Percentiles rank a stretch among this genome's conserved stretches.
These are phyloP conservation scores for Fusarium mundagurra DNA, from an alignment of 2,329 filamentous ascomycete genomes.

Conservation along the genomic window DNA sequence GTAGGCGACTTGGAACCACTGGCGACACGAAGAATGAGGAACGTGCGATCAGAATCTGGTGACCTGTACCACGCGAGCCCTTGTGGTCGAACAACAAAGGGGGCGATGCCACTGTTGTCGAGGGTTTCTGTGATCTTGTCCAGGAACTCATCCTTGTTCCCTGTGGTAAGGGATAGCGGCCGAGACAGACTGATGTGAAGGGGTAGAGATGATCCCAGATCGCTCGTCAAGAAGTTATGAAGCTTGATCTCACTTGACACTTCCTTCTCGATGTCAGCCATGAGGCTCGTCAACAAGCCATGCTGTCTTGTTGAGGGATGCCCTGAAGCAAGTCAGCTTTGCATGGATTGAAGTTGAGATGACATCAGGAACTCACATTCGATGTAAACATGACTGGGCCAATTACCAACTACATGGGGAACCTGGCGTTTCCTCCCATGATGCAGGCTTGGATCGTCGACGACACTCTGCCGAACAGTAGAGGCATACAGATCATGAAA, in stretches of 20 bases:
- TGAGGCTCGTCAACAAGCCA: constrained; percentile 55
- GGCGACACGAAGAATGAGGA: constrained; percentile 79
- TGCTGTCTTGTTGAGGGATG: constrained; percentile 62
- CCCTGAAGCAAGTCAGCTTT: constrained; percentile 54
- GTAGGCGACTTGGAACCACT: constrained; percentile 8
- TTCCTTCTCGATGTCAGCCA: constrained; percentile 49
- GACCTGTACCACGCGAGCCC: constrained; percentile 62
- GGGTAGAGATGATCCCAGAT: constrained; percentile 80
- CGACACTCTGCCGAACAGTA: constrained; percentile 77
- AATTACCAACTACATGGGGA: constrained; percentile 88
- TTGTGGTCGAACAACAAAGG: constrained; percentile 53
- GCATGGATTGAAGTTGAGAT: not conserved
- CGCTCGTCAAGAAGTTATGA: constrained; percentile 77
- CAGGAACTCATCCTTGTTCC: constrained; percentile 76
- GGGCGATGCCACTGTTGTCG: constrained; percentile 30
- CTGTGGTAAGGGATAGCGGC: constrained; percentile 77
- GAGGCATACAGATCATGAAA: constrained; percentile 94
- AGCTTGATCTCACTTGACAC: constrained; percentile 55
- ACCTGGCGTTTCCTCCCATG: constrained; percentile 83
- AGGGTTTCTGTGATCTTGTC: constrained; percentile 60
- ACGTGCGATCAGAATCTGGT: constrained; percentile 76
- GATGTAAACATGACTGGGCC: constrained; percentile 91
- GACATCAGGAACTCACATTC: constrained; percentile 76
- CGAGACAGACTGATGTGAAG: constrained; percentile 92
- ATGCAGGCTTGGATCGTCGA: constrained; percentile 86